Conservation (phyloP, 1,284 basidiomycete genomes). For the Laetiporus sulphureus region DNA sequence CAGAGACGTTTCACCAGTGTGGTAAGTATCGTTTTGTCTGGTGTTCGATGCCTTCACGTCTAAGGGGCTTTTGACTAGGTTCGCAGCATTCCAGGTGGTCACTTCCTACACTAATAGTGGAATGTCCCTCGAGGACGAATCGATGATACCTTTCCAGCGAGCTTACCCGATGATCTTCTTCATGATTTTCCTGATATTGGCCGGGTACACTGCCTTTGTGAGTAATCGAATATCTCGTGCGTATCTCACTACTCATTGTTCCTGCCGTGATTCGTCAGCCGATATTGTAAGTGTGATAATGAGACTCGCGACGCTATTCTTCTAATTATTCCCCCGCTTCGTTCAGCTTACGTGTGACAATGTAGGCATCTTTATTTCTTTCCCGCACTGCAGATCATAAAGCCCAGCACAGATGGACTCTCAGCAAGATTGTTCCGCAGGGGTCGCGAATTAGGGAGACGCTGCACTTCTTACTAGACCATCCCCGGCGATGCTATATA, state of each 20-base stretch:
- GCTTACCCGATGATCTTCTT: conserved; percentile 78
- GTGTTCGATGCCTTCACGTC: background rate
- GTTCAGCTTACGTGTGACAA: conserved; percentile 52
- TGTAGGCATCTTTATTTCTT: conserved; percentile 35
- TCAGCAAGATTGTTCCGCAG: conserved; percentile 57
- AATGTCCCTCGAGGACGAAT: conserved; percentile 82
- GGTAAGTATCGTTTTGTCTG: conserved; percentile 40
- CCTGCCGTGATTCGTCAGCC: conserved; percentile 10
- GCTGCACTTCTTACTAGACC: conserved; percentile 88
- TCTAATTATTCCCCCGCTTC: background rate
- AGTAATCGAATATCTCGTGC: no score
- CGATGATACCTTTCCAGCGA: conserved; percentile 82
- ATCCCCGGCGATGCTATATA: conserved; percentile 93
- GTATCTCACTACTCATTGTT: no score
- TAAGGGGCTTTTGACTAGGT: conserved; percentile 43
- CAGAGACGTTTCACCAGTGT: conserved; percentile 48
- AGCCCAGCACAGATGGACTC: conserved; percentile 55
- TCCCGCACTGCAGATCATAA: background rate
- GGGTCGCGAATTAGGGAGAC: conserved; percentile 71
- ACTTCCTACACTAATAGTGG: conserved; percentile 92
- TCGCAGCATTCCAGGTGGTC: conserved; percentile 78
- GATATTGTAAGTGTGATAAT: conserved; percentile 13
- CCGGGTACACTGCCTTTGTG: conserved; percentile 90
- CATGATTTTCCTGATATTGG: conserved; percentile 70
- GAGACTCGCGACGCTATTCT: no score